Evolutionary conservation across 495 filamentous ascomycete genomes (phyloP).

Genomic region (Lineolata rhizophorae): DNA sequence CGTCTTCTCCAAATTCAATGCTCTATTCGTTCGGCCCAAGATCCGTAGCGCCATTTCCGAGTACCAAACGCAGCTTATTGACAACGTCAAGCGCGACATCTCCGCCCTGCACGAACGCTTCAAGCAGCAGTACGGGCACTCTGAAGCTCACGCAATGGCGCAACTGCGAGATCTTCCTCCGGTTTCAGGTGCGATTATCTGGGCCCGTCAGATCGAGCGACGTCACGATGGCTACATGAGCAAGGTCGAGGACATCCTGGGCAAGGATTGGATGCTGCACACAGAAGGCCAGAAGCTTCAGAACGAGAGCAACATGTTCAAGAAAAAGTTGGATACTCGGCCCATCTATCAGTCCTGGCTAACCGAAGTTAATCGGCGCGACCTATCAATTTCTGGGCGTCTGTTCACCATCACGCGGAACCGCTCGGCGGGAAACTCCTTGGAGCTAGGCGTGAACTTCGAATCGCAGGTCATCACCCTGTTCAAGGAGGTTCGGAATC

Average conservation of each 20-base stretch:
- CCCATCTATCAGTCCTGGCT: conserved; percentile 91
- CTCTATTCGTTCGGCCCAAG: conserved; percentile 89
- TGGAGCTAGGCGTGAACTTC: conserved; percentile 88
- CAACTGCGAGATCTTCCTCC: conserved; percentile 88
- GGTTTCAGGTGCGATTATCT: conserved; percentile 88
- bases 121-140: conserved; percentile 95
- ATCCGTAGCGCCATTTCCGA: conserved; percentile 93
- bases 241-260: conserved; percentile 87
- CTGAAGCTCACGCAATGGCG: conserved; percentile 93
- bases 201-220: conserved; percentile 89
- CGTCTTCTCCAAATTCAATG: conserved; percentile 98
- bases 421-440: conserved; percentile 58
- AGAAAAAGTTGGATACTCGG: conserved; percentile 84
- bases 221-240: conserved; percentile 93
- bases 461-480: conserved; percentile 89
- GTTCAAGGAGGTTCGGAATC: conserved; percentile 96
- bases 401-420: conserved; percentile 80
- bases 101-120: conserved; percentile 83
- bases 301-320: conserved; percentile 69
- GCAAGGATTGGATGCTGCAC: conserved; percentile 81
- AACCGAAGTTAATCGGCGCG: conserved; percentile 62
- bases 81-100: conserved; percentile 92
- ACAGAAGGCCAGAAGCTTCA: conserved; percentile 87
- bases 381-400: conserved; percentile 74
- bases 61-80: conserved; percentile 91